Conservation (phyloP, 495 filamentous ascomycete genomes). For the Penicillium waksmanii region DNA sequence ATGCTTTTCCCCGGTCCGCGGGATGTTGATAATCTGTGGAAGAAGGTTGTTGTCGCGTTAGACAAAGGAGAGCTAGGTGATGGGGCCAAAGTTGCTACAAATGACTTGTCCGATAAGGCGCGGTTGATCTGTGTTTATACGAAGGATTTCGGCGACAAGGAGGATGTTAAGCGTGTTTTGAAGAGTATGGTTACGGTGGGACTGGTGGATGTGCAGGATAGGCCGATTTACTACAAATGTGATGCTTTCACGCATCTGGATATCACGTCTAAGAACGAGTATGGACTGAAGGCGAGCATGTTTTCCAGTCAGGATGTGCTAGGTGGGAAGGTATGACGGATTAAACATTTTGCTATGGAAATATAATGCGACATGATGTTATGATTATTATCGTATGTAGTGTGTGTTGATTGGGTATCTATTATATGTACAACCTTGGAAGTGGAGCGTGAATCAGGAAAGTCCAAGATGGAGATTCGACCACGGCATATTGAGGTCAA, state of each 20-base stretch:
- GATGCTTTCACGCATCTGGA: slow-evolving; percentile 78
- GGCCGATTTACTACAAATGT: slow-evolving; percentile 76
- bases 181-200: slow-evolving; percentile 60
- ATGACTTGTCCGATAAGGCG: slow-evolving; percentile 40
- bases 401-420: background rate
- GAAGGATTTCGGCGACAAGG: slow-evolving; percentile 65
- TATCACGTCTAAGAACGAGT: slow-evolving; percentile 67
- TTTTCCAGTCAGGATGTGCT: slow-evolving; percentile 50
- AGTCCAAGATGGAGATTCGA: background rate
- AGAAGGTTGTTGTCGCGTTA: slow-evolving; percentile 62
- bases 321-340: slow-evolving; percentile 27
- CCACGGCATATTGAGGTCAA: background rate
- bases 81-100: slow-evolving; percentile 69
- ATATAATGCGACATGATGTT: background rate
- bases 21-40: slow-evolving; percentile 67
- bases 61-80: slow-evolving; percentile 66
- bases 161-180: slow-evolving; percentile 71
- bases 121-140: slow-evolving; percentile 80
- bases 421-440: slow-evolving; percentile 1
- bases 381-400: slow-evolving; percentile 1
- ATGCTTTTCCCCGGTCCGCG: slow-evolving; percentile 70
- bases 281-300: slow-evolving; percentile 63
- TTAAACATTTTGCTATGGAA: slow-evolving; percentile 2
- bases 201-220: slow-evolving; percentile 51
- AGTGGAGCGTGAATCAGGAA: background rate